phyloP scores from a whole-genome alignment of 2,329 filamentous ascomycete genomes.

The Penicillium sp. region DNA sequence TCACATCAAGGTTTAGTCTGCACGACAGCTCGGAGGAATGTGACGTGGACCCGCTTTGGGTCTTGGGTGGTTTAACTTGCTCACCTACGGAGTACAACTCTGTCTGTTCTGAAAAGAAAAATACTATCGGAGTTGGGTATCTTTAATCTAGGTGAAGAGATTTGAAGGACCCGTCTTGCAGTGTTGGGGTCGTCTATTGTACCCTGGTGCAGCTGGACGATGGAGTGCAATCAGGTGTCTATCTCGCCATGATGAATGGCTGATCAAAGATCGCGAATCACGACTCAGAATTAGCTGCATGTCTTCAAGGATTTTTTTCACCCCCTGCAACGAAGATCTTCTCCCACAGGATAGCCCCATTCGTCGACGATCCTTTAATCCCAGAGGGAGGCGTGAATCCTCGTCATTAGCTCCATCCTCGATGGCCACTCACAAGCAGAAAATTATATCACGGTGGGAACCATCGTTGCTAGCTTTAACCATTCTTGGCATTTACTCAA shows the following conservation, averaged over 20 bases:
- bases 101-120: neutral
- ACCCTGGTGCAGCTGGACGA: neutral
- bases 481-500: neutral
- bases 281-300: neutral
- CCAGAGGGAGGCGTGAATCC: neutral
- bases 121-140: neutral
- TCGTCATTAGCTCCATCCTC: neutral
- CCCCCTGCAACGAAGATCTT: neutral
- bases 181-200: neutral
- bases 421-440: neutral
- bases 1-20: neutral
- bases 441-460: neutral
- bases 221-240: neutral
- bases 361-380: neutral
- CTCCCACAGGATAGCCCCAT: neutral
- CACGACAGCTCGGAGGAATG: constrained; percentile 4
- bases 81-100: neutral
- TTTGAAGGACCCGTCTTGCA: too few species aligned
- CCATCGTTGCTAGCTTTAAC: neutral
- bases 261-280: neutral
- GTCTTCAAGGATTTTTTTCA: neutral
- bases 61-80: neutral
- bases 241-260: too few species aligned
- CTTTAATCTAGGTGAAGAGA: neutral
- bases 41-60: neutral